phyloP scores from a whole-genome alignment of 2,329 filamentous ascomycete species.

The Macrophomina pseudophaseolina region DNA sequence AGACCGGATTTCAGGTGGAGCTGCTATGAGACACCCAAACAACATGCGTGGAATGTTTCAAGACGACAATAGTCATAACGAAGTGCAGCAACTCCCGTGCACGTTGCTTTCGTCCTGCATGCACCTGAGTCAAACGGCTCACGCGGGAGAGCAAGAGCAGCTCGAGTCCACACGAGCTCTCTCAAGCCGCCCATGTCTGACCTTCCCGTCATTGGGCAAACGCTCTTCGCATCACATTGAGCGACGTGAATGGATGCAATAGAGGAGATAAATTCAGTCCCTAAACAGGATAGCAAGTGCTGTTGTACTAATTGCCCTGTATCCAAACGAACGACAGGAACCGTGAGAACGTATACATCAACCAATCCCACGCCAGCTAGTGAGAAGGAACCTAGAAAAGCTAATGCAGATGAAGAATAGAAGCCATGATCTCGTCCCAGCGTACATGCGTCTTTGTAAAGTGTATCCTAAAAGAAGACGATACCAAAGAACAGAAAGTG shows the following conservation, averaged over 20 bases:
- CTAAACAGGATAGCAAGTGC: slow-evolving; percentile 4
- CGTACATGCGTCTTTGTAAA: slow-evolving; percentile 37
- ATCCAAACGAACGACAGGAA: slow-evolving; percentile 28
- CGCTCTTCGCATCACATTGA: not conserved
- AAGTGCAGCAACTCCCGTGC: too few relatives aligned
- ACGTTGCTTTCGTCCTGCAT: too few relatives aligned
- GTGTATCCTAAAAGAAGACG: slow-evolving; percentile 24
- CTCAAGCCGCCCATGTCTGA: too few relatives aligned
- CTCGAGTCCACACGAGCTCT: too few relatives aligned
- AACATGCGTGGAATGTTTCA: not conserved
- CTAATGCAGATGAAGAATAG: slow-evolving; percentile 32
- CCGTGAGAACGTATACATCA: slow-evolving; percentile 34
- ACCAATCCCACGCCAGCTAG: slow-evolving; percentile 18
- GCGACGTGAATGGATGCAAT: not conserved
- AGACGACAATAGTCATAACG: too few relatives aligned
- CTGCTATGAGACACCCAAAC: not conserved
- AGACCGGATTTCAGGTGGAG: not conserved
- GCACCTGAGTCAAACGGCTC: too few relatives aligned
- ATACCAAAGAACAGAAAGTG: slow-evolving; percentile 25
- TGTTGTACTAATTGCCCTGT: not conserved
- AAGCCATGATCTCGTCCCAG: slow-evolving; percentile 41
- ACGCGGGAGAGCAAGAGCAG: too few relatives aligned
- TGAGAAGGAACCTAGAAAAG: not conserved
- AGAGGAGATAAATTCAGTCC: slow-evolving; percentile 17
- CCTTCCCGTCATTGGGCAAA: too few relatives aligned